Evolutionary conservation across 345 rosid species (phyloP), one percentile per base, ranked within the genome.

Genomic region (Acer negundo): DNA sequence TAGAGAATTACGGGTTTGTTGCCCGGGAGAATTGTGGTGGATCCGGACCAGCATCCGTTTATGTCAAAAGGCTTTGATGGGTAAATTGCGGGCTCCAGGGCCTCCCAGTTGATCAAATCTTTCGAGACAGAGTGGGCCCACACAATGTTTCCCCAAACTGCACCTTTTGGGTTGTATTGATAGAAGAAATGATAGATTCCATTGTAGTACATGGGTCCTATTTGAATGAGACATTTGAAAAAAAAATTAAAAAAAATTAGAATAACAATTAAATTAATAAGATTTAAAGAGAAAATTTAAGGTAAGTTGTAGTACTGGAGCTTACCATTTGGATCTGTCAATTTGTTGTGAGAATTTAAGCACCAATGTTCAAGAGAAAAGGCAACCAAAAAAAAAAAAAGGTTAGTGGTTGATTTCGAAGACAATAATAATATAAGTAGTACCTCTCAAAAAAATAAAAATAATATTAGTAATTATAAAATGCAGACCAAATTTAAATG

Each of bases 81-180:
- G 58, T 75, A 82, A 20, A 96, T 68, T 6, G 99, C 98, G 0
- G 86, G 92, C 66, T 90, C 92, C 2, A 96, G 88, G 6, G 93
- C 79, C 66, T 75, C 53, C 99, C 98, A 96, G 47, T 90, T 94
- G 69, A 96, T 79, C 79, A 96, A 78, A 78, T 96, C 98, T 73
- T 69, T 90, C 0, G 99, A 96, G 1, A 96, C 93, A 0, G 98
- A 96, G 78, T 96, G 99, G 6, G 94, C 99, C 99, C 99, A 96
- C 0, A 96, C 88, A 7, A 94, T 92, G 81, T 94, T 90, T n/a
- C 98, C 99, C 98, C 98, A 96, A 1, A 94, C 97, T 1, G 97
- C 88, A 11, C 97, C 92, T 67, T 90, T 83, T 38, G 99, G 93
- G 66, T 93, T 95, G 75, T 93, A 95, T 56, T 96, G 99, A 73